Evolutionary conservation across 192 early-diverging fungal species (phyloP).

Genomic region (Fimicolochytrium jonesii): DNA sequence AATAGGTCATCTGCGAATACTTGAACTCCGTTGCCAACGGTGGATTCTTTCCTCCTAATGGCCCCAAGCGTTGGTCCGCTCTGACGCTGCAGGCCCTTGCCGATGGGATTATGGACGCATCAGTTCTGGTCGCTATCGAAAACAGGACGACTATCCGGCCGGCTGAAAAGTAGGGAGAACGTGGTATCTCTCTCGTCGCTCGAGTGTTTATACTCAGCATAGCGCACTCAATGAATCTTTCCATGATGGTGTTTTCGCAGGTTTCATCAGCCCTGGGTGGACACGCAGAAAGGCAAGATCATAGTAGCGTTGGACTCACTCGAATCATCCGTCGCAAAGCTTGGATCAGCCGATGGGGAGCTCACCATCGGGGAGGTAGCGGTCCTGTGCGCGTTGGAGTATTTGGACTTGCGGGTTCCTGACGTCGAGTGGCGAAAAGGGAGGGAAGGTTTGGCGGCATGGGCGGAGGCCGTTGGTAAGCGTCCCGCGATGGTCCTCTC

Average conservation of each 20-base stretch:
- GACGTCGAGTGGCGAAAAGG: neutral
- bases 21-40: neutral
- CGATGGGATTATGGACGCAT: constrained; percentile 10
- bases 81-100: constrained; percentile 16
- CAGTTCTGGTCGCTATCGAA: constrained; percentile 3
- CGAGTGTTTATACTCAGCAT: too few species aligned
- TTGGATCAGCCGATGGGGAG: neutral
- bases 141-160: neutral
- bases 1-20: constrained; percentile 24
- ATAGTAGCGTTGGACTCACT: neutral
- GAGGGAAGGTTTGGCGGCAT: neutral
- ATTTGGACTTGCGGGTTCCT: neutral
- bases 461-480: too few species aligned
- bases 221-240: too few species aligned
- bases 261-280: too few species aligned
- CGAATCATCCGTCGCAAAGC: neutral
- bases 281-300: constrained; percentile 18
- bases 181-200: too few species aligned
- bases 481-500: too few species aligned
- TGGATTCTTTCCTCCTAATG: constrained; percentile 2
- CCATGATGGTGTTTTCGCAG: too few species aligned
- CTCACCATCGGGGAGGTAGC: constrained; percentile 2
- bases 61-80: neutral
- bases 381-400: constrained; percentile 4
- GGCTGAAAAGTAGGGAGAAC: neutral